A percentile compares a stretch with the other conserved stretches of the same genome.
phyloP scores from a whole-genome alignment of 768 basidiomycete species.

The Termitomyces sp. region DNA sequence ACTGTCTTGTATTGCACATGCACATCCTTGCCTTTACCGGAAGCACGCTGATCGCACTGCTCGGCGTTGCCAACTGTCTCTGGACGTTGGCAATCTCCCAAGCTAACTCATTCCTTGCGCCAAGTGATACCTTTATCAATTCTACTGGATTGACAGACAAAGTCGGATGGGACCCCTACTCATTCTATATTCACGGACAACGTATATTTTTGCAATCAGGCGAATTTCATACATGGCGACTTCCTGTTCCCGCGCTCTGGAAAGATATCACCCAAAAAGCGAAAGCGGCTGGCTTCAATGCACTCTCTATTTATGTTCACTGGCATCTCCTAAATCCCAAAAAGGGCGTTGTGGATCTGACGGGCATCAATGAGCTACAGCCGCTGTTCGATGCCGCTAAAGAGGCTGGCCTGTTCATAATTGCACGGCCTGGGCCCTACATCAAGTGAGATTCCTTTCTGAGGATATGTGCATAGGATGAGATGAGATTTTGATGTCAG shows the following conservation, averaged over 20 bases:
- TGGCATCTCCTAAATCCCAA: conserved; percentile 16
- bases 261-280: conserved; percentile 15
- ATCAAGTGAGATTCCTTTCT: conserved; percentile 9
- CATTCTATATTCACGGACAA: conserved; percentile 12
- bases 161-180: conserved; percentile 15
- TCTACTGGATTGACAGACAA: conserved; percentile 10
- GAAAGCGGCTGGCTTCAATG: conserved; percentile 14
- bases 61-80: conserved; percentile 2
- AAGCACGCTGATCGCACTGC: neutral
- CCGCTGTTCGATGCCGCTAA: conserved; percentile 15
- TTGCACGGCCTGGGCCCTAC: conserved; percentile 15
- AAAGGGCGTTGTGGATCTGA: conserved; percentile 12
- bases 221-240: conserved; percentile 16
- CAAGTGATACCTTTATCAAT: neutral
- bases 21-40: neutral
- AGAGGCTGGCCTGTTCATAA: conserved; percentile 13
- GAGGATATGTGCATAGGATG: too few species aligned
- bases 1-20: neutral
- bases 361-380: conserved; percentile 14
- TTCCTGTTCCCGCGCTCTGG: conserved; percentile 13
- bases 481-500: neutral
- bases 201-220: conserved; percentile 15
- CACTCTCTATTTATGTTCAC: conserved; percentile 15
- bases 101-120: neutral
- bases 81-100: neutral